Conservation (phyloP, 1,284 basidiomycete genomes). For the Calocybe gambosa region DNA sequence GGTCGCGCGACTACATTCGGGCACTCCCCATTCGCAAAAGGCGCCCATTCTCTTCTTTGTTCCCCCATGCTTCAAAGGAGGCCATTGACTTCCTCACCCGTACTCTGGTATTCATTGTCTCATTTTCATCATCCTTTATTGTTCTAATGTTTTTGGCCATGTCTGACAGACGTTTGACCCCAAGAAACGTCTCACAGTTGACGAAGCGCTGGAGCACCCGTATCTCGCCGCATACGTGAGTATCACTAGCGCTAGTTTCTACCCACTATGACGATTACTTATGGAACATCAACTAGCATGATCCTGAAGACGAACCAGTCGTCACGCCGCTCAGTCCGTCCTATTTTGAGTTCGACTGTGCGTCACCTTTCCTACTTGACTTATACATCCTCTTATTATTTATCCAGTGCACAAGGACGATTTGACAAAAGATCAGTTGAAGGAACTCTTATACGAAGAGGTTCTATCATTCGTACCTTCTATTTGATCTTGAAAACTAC, state of each 20-base stretch:
- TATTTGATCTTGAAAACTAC: conserved; percentile 29
- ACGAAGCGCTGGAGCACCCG: conserved; percentile 80
- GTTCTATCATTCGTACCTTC: conserved; percentile 61
- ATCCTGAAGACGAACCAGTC: conserved; percentile 78
- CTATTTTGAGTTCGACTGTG: conserved; percentile 84
- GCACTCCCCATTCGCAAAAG: conserved; percentile 84
- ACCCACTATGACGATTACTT: not conserved
- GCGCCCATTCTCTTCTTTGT: conserved; percentile 70
- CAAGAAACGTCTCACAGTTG: conserved; percentile 78
- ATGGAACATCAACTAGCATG: conserved; percentile 50
- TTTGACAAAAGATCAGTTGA: conserved; percentile 70
- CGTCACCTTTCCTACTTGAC: conserved; percentile 20
- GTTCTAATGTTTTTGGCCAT: conserved; percentile 1
- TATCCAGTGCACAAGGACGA: conserved; percentile 65
- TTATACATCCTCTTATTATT: conserved; percentile 6
- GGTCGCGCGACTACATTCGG: conserved; percentile 88
- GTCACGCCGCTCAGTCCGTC: conserved; percentile 71
- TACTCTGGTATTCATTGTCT: conserved; percentile 58
- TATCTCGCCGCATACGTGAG: conserved; percentile 58
- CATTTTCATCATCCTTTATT: not conserved
- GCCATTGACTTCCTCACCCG: conserved; percentile 82
- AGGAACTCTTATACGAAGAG: conserved; percentile 64
- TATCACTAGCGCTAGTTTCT: conserved; percentile 10
- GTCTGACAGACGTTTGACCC: conserved; percentile 70
- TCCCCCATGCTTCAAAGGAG: conserved; percentile 78